A percentile compares a stretch with the other conserved stretches of the same genome.
Conservation (phyloP, 2,329 filamentous ascomycete species). For the Colletotrichum neosansevieriae region DNA sequence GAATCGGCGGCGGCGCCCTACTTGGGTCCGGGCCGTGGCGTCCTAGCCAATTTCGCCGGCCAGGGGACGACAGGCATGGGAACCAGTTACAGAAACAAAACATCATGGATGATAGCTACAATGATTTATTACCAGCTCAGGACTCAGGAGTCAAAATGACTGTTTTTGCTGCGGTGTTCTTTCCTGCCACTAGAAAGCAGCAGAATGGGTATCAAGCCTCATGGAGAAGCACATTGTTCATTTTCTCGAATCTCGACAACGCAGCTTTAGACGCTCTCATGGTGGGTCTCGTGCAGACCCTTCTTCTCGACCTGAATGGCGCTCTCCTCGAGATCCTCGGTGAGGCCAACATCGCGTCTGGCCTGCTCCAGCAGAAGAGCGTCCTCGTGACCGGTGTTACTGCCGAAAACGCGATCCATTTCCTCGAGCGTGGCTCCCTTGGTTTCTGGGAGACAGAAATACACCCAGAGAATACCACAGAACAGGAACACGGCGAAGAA, state of each 20-base stretch:
- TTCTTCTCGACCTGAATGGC: slow-evolving; percentile 42
- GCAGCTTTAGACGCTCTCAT: slow-evolving; percentile 14
- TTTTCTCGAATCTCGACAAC: neutral
- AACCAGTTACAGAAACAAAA: no score
- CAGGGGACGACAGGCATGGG: no score
- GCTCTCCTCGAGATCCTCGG: slow-evolving; percentile 31
- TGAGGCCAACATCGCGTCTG: slow-evolving; percentile 43
- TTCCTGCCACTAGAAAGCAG: neutral
- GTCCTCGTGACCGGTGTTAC: slow-evolving; percentile 50
- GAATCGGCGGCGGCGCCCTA: no score
- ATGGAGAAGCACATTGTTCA: neutral
- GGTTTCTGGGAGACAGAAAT: slow-evolving; percentile 66
- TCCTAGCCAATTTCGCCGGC: no score
- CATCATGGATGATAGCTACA: no score
- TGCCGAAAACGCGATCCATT: slow-evolving; percentile 65
- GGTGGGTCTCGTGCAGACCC: slow-evolving; percentile 13
- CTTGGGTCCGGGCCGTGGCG: no score
- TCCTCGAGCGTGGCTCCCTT: slow-evolving; percentile 66
- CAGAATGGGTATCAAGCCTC: slow-evolving; percentile 9
- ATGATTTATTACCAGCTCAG: no score
- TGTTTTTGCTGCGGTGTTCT: neutral
- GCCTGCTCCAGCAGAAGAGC: slow-evolving; percentile 43
- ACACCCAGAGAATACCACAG: slow-evolving; percentile 60
- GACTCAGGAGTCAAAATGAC: neutral
- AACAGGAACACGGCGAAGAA: slow-evolving; percentile 67